These are phyloP conservation scores for Candida xiaguanensis DNA, from an alignment of 805 yeast genomes.

Conservation along the genomic window DNA sequence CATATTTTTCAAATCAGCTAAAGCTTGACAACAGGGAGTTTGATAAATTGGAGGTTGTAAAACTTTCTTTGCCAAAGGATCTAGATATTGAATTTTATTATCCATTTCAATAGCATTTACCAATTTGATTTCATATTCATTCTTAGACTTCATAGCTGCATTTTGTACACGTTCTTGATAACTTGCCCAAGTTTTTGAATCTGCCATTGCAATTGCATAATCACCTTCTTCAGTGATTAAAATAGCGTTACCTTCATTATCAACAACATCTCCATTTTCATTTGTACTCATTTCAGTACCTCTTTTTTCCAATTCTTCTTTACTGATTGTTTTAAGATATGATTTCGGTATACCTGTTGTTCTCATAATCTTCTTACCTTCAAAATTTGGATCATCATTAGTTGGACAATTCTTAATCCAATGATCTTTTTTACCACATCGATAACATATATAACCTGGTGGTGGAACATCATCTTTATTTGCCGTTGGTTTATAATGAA, in stretches of 20 bases:
- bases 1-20: slow-evolving; percentile 53
- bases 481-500: slow-evolving; percentile 50
- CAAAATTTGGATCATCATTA: slow-evolving; percentile 87
- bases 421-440: slow-evolving; percentile 92
- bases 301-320: slow-evolving; percentile 60
- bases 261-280: slow-evolving; percentile 43
- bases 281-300: slow-evolving; percentile 30
- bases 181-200: slow-evolving; percentile 82
- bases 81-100: slow-evolving; percentile 45
- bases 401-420: slow-evolving; percentile 97
- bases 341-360: slow-evolving; percentile 98
- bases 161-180: slow-evolving; percentile 67
- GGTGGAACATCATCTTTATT: slow-evolving; percentile 78
- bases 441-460: slow-evolving; percentile 91
- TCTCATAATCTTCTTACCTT: slow-evolving; percentile 83
- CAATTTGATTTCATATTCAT: slow-evolving; percentile 46
- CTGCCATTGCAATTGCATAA: slow-evolving; percentile 95
- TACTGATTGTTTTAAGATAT: slow-evolving; percentile 80
- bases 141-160: slow-evolving; percentile 45
- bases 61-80: slow-evolving; percentile 62
- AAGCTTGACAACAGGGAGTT: slow-evolving; percentile 75
- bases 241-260: slow-evolving; percentile 51
- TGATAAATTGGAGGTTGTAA: slow-evolving; percentile 64
- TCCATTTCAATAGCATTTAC: slow-evolving; percentile 29
- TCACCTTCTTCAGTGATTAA: slow-evolving; percentile 94